These are phyloP conservation scores for Hypoxylon sp. DNA, from an alignment of 2,329 filamentous ascomycete genomes.

Conservation along the genomic window DNA sequence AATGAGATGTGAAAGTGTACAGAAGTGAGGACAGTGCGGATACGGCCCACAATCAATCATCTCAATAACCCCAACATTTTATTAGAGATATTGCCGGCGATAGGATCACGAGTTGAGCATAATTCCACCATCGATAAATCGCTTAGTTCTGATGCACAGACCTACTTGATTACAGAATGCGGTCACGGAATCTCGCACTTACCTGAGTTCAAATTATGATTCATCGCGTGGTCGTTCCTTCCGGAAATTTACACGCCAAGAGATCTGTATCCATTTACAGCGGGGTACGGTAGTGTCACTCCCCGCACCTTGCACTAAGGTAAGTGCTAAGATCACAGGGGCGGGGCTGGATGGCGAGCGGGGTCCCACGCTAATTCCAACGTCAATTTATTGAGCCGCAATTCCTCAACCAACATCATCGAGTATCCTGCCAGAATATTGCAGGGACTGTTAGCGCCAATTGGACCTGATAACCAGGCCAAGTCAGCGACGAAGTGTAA, in stretches of 20 bases:
- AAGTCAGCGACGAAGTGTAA: not conserved
- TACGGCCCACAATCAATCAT: too few species aligned
- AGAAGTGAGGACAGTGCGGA: too few species aligned
- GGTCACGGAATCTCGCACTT: not conserved
- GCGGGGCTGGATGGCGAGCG: not conserved
- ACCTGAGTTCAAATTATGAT: not conserved
- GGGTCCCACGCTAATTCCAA: slow-evolving; percentile 27
- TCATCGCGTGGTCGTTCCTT: not conserved
- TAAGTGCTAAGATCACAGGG: not conserved
- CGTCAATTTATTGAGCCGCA: slow-evolving; percentile 37
- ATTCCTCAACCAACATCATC: slow-evolving; percentile 1
- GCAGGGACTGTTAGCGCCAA: not conserved
- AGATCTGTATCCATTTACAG: slow-evolving; percentile 14
- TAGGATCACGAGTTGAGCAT: not conserved
- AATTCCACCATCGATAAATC: not conserved
- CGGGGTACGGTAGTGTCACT: slow-evolving; percentile 1
- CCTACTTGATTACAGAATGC: not conserved
- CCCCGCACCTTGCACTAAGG: not conserved
- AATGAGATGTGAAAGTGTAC: too few species aligned
- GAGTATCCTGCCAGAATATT: not conserved
- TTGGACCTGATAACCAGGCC: not conserved
- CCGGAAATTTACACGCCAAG: slow-evolving; percentile 10
- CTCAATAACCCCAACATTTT: not conserved
- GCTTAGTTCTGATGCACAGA: not conserved
- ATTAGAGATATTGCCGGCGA: not conserved